Evolutionary conservation across 257 asterid species (phyloP).

Genomic region (Haberlea rhodopensis): DNA sequence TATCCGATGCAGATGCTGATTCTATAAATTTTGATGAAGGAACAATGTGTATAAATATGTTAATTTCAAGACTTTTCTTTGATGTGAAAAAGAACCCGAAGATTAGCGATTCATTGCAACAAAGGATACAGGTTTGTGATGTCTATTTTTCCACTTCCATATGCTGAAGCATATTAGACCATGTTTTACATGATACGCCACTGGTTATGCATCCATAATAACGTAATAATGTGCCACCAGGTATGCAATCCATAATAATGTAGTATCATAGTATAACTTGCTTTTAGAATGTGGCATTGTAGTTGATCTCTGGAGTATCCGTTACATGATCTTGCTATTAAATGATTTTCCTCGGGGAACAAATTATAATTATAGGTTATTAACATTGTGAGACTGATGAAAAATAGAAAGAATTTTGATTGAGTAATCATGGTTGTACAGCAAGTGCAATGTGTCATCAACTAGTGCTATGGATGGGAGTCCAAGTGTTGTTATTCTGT

Average conservation of each 20-base stretch:
- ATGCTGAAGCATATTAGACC: neutral
- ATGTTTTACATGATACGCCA: neutral
- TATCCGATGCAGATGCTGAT: conserved; percentile 53
- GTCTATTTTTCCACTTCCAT: conserved; percentile 6
- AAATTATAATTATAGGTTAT: neutral
- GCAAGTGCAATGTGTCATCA: neutral
- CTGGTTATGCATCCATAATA: neutral
- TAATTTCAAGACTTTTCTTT: conserved; percentile 79
- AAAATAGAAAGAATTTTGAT: neutral
- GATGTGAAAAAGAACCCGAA: conserved; percentile 68
- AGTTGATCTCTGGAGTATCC: conserved; percentile 14
- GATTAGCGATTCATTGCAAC: conserved; percentile 50
- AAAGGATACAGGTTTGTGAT: conserved; percentile 71
- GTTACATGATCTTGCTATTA: conserved; percentile 5
- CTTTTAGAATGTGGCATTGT: conserved; percentile 14
- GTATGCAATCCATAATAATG: too few relatives aligned
- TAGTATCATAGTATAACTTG: conserved; percentile 4
- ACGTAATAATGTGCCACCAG: too few relatives aligned
- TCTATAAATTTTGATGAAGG: conserved; percentile 85
- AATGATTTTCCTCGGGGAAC: neutral
- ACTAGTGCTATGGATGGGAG: neutral
- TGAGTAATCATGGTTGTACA: conserved; percentile 9
- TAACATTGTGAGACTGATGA: neutral
- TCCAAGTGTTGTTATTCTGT: neutral
- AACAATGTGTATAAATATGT: conserved; percentile 69